A percentile compares a stretch with the other conserved stretches of the same genome.
Evolutionary conservation across 1,139 yeast genomes (phyloP).

Genomic region (Geotrichum citri-aurantii): DNA sequence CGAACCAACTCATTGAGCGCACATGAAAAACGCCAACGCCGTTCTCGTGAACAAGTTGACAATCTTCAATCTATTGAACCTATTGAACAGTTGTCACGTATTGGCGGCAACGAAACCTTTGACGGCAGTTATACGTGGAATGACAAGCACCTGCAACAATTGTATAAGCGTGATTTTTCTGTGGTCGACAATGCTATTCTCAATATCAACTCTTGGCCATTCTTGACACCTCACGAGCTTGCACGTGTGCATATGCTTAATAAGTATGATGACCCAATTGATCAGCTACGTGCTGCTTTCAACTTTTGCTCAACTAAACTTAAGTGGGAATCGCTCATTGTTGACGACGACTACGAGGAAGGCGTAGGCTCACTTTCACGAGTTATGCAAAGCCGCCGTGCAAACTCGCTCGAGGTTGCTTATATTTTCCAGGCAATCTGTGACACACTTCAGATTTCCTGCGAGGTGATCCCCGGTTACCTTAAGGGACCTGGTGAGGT

Average conservation of each 20-base stretch:
- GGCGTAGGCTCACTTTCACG: slow-evolving; percentile 25
- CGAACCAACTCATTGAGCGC: slow-evolving; percentile 70
- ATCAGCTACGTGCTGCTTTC: slow-evolving; percentile 56
- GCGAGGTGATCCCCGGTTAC: slow-evolving; percentile 76
- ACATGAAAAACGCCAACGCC: slow-evolving; percentile 63
- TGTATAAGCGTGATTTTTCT: slow-evolving; percentile 26
- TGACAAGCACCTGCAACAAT: slow-evolving; percentile 12
- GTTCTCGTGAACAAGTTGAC: slow-evolving; percentile 62
- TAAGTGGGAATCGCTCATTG: slow-evolving; percentile 33
- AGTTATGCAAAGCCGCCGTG: slow-evolving; percentile 41
- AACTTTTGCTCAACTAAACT: slow-evolving; percentile 52
- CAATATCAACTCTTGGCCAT: slow-evolving; percentile 34
- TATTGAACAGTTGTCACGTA: slow-evolving; percentile 30
- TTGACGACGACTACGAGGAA: slow-evolving; percentile 21
- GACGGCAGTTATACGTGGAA: slow-evolving; percentile 24
- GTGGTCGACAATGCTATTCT: slow-evolving; percentile 32
- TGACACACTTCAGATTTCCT: slow-evolving; percentile 60
- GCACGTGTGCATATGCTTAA: slow-evolving; percentile 14
- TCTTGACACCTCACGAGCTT: slow-evolving; percentile 31
- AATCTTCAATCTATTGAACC: slow-evolving; percentile 65
- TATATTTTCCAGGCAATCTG: slow-evolving; percentile 71
- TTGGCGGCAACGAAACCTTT: slow-evolving; percentile 31
- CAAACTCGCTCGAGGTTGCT: slow-evolving; percentile 70
- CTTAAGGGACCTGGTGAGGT: slow-evolving; percentile 69
- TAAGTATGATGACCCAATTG: slow-evolving; percentile 37